Conservation (phyloP, 208 protist genomes). For the Trypanosoma cruzi region DNA sequence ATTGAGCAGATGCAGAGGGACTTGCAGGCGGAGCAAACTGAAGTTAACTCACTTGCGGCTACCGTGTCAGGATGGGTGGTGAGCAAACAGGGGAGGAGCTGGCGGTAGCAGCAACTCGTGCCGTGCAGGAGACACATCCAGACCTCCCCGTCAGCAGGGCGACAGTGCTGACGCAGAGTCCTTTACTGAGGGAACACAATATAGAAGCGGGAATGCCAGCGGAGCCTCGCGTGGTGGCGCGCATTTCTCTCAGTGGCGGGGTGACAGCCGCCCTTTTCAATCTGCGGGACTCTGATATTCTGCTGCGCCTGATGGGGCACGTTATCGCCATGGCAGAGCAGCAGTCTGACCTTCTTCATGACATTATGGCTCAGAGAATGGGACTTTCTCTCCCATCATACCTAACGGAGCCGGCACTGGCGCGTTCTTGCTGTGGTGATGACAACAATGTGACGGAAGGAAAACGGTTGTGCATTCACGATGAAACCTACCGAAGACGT, state of each 20-base stretch:
- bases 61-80: slow-evolving; percentile 25
- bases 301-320: slow-evolving; percentile 65
- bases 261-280: slow-evolving; percentile 69
- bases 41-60: slow-evolving; percentile 76
- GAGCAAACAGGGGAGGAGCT: slow-evolving; percentile 16
- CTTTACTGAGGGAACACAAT: slow-evolving; percentile 49
- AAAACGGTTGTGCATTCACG: slow-evolving; percentile 52
- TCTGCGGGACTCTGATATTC: slow-evolving; percentile 69
- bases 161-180: slow-evolving; percentile 59
- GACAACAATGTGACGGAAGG: slow-evolving; percentile 51
- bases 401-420: slow-evolving; percentile 67
- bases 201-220: slow-evolving; percentile 25
- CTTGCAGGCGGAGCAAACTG: slow-evolving; percentile 46
- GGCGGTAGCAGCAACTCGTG: slow-evolving; percentile 32
- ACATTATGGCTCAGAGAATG: slow-evolving; percentile 82
- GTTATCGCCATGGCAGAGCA: slow-evolving; percentile 63
- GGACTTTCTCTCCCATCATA: slow-evolving; percentile 53
- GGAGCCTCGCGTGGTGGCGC: slow-evolving; percentile 43
- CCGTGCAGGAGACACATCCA: slow-evolving; percentile 48
- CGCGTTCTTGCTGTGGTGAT: slow-evolving; percentile 73
- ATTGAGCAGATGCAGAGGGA: slow-evolving; percentile 75
- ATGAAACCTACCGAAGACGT: slow-evolving; percentile 59
- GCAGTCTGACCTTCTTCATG: slow-evolving; percentile 71
- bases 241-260: slow-evolving; percentile 60
- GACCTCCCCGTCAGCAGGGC: slow-evolving; percentile 54